phyloP scores from a whole-genome alignment of 208 protist species.

The Leishmania major region DNA sequence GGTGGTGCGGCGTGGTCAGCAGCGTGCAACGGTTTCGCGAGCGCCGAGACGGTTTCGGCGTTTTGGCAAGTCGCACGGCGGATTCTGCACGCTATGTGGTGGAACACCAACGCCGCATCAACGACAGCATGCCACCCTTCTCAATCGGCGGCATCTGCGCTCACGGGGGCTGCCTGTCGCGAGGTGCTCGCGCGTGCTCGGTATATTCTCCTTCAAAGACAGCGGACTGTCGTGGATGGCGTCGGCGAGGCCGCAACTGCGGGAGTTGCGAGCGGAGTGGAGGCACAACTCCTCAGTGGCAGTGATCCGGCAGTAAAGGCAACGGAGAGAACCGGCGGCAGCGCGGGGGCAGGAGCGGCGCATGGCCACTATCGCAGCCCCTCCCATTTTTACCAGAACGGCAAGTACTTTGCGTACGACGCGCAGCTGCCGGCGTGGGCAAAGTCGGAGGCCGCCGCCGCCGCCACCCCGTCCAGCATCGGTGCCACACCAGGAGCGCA shows the following conservation, averaged over 20 bases:
- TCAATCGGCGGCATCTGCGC: not conserved
- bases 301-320: not conserved
- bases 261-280: not conserved
- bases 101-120: not conserved
- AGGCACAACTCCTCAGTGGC: not conserved
- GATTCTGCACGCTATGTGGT: not conserved
- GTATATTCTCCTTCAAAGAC: conserved; percentile 11
- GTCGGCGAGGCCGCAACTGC: not conserved
- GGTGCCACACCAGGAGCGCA: not conserved
- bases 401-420: conserved; percentile 37
- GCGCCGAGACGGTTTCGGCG: not conserved
- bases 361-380: not conserved
- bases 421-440: conserved; percentile 20
- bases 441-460: not conserved
- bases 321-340: not conserved
- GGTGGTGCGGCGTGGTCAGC: not conserved
- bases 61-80: not conserved
- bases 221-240: conserved; percentile 4
- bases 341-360: not conserved
- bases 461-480: not conserved
- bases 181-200: conserved; percentile 19
- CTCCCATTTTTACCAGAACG: conserved; percentile 43
- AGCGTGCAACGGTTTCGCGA: too few species aligned
- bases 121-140: not conserved
- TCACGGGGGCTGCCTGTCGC: not conserved